phyloP scores from a whole-genome alignment of 345 rosid species.

The Zanthoxylum bungeanum region DNA sequence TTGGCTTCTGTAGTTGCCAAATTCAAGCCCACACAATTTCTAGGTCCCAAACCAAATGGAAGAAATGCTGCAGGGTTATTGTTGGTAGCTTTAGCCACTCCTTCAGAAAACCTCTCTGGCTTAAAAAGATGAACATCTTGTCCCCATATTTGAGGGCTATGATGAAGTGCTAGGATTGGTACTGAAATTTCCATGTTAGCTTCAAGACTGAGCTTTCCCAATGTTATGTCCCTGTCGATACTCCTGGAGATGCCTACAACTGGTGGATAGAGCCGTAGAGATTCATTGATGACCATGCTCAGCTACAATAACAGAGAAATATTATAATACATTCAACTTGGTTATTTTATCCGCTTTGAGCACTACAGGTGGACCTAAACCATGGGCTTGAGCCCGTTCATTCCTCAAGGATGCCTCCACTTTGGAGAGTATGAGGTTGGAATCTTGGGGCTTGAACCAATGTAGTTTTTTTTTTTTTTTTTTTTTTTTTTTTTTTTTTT shows the following conservation, averaged over 20 bases:
- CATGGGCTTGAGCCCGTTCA: no score
- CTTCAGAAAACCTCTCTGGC: conserved; percentile 24
- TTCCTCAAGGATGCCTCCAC: no score
- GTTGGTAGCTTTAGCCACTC: conserved; percentile 34
- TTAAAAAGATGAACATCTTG: conserved; percentile 34
- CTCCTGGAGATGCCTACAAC: not conserved
- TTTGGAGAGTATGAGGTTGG: no score
- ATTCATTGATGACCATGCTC: conserved; percentile 38
- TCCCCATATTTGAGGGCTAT: conserved; percentile 28
- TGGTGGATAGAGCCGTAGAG: conserved; percentile 28
- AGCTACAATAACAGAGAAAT: conserved; percentile 9
- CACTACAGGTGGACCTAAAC: no score
- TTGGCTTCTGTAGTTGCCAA: conserved; percentile 31
- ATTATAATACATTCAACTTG: not conserved
- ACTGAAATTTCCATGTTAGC: conserved; percentile 8
- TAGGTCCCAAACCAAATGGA: conserved; percentile 36
- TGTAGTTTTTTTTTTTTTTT: no score
- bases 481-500: no score
- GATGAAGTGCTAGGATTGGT: conserved; percentile 25
- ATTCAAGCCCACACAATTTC: conserved; percentile 29
- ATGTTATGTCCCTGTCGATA: not conserved
- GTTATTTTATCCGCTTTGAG: no score
- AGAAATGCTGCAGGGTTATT: conserved; percentile 15
- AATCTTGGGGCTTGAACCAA: no score
- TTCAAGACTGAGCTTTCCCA: conserved; percentile 25